Conservation (phyloP, 768 basidiomycete species). For the Boletus rufocinnamomeus region DNA sequence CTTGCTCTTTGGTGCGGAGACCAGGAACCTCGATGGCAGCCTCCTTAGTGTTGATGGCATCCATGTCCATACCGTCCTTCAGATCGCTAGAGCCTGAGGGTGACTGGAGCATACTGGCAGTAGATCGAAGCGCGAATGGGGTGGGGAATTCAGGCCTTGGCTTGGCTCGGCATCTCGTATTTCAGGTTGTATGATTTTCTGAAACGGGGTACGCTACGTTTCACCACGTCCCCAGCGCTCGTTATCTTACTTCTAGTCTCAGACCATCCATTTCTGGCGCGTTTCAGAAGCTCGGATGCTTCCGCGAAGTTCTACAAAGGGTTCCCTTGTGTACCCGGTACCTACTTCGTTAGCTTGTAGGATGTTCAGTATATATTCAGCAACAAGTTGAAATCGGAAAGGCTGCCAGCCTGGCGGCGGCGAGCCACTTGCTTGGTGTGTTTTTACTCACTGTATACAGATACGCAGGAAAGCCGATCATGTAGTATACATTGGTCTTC, state of each 20-base stretch:
- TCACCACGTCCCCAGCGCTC: no score
- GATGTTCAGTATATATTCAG: background rate
- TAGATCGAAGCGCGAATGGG: background rate
- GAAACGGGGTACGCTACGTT: slow-evolving; percentile 5
- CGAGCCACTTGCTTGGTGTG: no score
- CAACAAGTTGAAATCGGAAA: no score
- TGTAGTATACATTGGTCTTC: no score
- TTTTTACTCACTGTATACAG: no score
- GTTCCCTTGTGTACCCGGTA: no score
- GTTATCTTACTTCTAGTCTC: no score
- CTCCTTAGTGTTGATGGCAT: slow-evolving; percentile 9
- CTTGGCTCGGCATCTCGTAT: background rate
- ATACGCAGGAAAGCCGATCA: no score
- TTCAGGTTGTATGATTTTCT: background rate
- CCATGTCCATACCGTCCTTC: slow-evolving; percentile 4
- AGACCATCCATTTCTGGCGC: no score
- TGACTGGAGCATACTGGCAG: slow-evolving; percentile 9
- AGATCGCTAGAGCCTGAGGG: background rate
- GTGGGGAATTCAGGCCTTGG: slow-evolving; percentile 6
- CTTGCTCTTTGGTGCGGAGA: background rate
- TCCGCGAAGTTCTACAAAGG: no score
- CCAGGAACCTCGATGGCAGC: background rate
- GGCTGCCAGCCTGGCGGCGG: no score
- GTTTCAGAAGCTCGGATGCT: background rate
- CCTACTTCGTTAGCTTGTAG: background rate